phyloP scores from a whole-genome alignment of 2,329 filamentous ascomycete genomes.

The Rachicladosporium sp. region DNA sequence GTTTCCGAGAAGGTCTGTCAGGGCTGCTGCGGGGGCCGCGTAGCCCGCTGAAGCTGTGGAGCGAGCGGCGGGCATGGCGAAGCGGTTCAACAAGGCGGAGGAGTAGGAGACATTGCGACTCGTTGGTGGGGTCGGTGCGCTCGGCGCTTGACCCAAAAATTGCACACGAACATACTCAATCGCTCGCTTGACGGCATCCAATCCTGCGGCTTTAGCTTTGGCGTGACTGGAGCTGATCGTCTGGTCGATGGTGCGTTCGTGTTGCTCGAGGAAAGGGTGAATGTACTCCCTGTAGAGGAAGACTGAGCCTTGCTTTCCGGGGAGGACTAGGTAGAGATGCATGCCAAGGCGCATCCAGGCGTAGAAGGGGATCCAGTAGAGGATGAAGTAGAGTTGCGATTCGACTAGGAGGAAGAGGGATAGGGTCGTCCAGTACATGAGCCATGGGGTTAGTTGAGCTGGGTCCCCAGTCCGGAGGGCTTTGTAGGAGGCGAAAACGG shows the following conservation, averaged over 20 bases:
- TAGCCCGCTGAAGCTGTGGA: slow-evolving; percentile 27
- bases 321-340: slow-evolving; percentile 90
- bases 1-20: slow-evolving; percentile 61
- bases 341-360: slow-evolving; percentile 77
- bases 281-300: slow-evolving; percentile 74
- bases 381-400: slow-evolving; percentile 76
- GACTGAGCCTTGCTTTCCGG: slow-evolving; percentile 87
- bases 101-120: slow-evolving; percentile 50
- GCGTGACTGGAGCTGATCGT: slow-evolving; percentile 76
- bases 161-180: slow-evolving; percentile 55
- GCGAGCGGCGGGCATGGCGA: slow-evolving; percentile 64
- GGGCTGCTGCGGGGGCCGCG: slow-evolving; percentile 25
- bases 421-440: slow-evolving; percentile 98
- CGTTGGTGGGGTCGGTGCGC: slow-evolving; percentile 35
- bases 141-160: slow-evolving; percentile 63
- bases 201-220: slow-evolving; percentile 60
- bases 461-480: slow-evolving; percentile 87
- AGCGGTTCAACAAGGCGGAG: slow-evolving; percentile 70
- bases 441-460: slow-evolving; percentile 84
- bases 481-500: slow-evolving; percentile 95
- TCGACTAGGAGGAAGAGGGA: slow-evolving; percentile 71
- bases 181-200: slow-evolving; percentile 41
- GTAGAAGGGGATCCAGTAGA: slow-evolving; percentile 89
- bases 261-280: slow-evolving; percentile 75
- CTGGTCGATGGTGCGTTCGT: slow-evolving; percentile 80